Conservation (phyloP, 441 rosid genomes). For the Euphorbia schlechtendalii region DNA sequence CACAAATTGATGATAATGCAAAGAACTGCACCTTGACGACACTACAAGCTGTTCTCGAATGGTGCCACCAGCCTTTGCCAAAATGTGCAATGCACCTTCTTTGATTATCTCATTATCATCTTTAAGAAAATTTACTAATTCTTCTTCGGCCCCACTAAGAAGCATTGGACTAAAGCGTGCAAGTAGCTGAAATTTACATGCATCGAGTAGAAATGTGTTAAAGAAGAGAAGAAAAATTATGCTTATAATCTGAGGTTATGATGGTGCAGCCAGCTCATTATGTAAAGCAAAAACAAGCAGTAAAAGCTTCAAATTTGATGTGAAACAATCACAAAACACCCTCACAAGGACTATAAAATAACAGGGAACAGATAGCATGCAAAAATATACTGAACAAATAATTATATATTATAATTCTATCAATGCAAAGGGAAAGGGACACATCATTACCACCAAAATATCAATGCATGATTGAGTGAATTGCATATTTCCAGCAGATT, state of each 20-base stretch:
- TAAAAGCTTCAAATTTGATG: constrained; percentile 4
- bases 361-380: not conserved
- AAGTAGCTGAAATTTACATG: constrained; percentile 54
- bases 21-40: constrained; percentile 64
- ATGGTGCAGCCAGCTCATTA: constrained; percentile 3
- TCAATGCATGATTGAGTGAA: constrained; percentile 72
- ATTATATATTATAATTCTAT: not conserved
- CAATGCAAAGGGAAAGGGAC: constrained; percentile 9
- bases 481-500: constrained; percentile 51
- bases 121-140: constrained; percentile 69
- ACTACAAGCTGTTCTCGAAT: constrained; percentile 86
- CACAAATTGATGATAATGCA: constrained; percentile 1
- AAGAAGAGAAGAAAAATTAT: constrained; percentile 2
- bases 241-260: not conserved
- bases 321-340: constrained; percentile 2
- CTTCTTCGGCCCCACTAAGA: constrained; percentile 79
- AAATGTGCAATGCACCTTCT: constrained; percentile 85
- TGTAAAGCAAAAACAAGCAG: not conserved
- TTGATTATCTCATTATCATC: constrained; percentile 81
- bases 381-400: not conserved
- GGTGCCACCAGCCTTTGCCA: constrained; percentile 97
- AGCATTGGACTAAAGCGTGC: constrained; percentile 81
- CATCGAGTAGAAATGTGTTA: not conserved
- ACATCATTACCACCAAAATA: constrained; percentile 79
- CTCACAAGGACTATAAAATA: not conserved